These are phyloP conservation scores for Kwoniella shivajii DNA, from an alignment of 1,284 basidiomycete species.

Conservation along the genomic window DNA sequence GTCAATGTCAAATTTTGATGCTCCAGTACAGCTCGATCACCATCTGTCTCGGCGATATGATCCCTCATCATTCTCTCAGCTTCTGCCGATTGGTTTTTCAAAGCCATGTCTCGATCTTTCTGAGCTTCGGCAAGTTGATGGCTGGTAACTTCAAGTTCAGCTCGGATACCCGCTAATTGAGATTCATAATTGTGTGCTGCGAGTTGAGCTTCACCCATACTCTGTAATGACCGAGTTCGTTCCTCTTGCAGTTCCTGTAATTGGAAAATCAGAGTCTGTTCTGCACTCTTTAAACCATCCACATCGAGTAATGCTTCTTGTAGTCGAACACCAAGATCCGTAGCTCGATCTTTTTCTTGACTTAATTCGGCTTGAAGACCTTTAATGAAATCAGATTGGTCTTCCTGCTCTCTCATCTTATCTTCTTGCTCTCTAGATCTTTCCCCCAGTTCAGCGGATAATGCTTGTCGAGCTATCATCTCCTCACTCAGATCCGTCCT, in stretches of 20 bases:
- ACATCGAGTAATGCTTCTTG: constrained; percentile 68
- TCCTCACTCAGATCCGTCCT: constrained; percentile 47
- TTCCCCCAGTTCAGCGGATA: constrained; percentile 41
- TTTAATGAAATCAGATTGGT: constrained; percentile 35
- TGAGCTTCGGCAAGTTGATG: constrained; percentile 67
- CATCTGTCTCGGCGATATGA: constrained; percentile 85
- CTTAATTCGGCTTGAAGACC: constrained; percentile 58
- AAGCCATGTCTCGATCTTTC: constrained; percentile 71
- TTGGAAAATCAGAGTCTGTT: constrained; percentile 58
- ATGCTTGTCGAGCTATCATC: constrained; percentile 40
- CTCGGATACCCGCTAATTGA: constrained; percentile 61
- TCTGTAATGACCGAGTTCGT: constrained; percentile 67
- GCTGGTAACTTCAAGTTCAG: constrained; percentile 54
- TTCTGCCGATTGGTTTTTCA: constrained; percentile 72
- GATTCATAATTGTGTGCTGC: constrained; percentile 71
- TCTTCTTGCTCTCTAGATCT: constrained; percentile 40
- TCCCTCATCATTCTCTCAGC: constrained; percentile 82
- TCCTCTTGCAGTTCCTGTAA: constrained; percentile 70
- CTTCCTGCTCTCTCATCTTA: constrained; percentile 32
- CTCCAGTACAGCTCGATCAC: constrained; percentile 84
- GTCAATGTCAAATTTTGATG: constrained; percentile 78
- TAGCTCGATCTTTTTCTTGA: constrained; percentile 60
- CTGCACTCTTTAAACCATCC: constrained; percentile 59
- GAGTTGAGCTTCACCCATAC: constrained; percentile 71
- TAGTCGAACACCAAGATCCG: constrained; percentile 58